Percentiles rank a stretch among this genome's conserved stretches.
phyloP scores from a whole-genome alignment of 2,329 filamentous ascomycete genomes.

The Scedosporium minutisporum region DNA sequence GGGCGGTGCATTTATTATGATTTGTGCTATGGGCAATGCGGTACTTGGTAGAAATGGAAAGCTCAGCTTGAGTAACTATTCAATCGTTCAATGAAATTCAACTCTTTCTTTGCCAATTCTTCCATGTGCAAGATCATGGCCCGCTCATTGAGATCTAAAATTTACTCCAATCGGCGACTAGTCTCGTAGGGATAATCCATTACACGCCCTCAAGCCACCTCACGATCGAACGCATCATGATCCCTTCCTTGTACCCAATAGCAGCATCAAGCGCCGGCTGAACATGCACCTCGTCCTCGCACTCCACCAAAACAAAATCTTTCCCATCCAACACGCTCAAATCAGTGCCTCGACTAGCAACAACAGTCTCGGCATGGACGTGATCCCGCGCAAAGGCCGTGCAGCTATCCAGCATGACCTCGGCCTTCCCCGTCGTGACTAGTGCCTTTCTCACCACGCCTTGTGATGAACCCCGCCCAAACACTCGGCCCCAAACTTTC shows the following conservation, averaged over 20 bases:
- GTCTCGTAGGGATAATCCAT: too few species aligned
- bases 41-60: too few species aligned
- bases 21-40: too few species aligned
- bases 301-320: slow-evolving; percentile 4
- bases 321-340: neutral
- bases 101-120: too few species aligned
- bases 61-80: too few species aligned
- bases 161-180: neutral
- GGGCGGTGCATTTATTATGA: too few species aligned
- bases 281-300: slow-evolving; percentile 7
- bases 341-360: neutral
- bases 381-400: slow-evolving; percentile 2
- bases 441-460: slow-evolving; percentile 7
- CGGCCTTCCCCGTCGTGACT: slow-evolving; percentile 1
- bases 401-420: slow-evolving; percentile 7
- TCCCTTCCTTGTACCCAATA: slow-evolving; percentile 3
- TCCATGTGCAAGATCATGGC: too few species aligned
- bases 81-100: too few species aligned
- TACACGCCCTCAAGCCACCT: neutral
- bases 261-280: slow-evolving; percentile 8
- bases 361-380: neutral
- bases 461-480: neutral
- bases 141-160: too few species aligned
- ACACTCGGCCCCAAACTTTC: slow-evolving; percentile 5
- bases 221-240: slow-evolving; percentile 6